Conservation (phyloP, 805 yeast species). For the Candida maesae region DNA sequence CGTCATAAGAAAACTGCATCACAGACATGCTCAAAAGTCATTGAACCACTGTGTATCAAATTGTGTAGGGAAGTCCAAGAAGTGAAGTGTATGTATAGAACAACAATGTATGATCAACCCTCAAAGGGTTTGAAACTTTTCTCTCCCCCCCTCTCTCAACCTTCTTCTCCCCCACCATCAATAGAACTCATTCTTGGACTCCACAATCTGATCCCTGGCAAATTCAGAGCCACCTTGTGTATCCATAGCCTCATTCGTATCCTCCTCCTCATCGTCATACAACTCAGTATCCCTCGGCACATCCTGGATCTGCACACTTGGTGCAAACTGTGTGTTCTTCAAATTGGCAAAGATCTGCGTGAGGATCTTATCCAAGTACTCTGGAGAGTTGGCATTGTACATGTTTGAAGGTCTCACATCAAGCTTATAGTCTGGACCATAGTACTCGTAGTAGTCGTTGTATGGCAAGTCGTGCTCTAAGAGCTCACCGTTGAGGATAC, state of each 20-base stretch:
- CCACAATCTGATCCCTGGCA: constrained; percentile 72
- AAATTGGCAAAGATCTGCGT: constrained; percentile 72
- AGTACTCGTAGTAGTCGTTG: constrained; percentile 94
- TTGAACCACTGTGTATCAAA: too few species aligned
- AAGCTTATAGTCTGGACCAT: constrained; percentile 93
- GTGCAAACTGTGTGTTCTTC: constrained; percentile 91
- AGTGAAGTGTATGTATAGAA: too few species aligned
- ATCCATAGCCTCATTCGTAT: constrained; percentile 71
- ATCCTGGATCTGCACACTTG: constrained; percentile 90
- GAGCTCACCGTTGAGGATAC: constrained; percentile 75
- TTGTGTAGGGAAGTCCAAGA: too few species aligned
- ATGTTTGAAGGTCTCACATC: constrained; percentile 95
- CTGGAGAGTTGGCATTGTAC: constrained; percentile 95
- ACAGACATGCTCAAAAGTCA: too few species aligned
- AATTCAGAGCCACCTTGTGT: constrained; percentile 88
- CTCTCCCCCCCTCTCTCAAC: too few species aligned
- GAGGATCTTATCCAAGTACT: constrained; percentile 80
- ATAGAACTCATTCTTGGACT: constrained; percentile 74
- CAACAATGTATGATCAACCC: too few species aligned
- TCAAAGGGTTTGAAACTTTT: too few species aligned
- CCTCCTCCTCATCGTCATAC: constrained; percentile 83
- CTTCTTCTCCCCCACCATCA: too few species aligned
- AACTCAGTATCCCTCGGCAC: constrained; percentile 91
- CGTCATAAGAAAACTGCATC: too few species aligned
- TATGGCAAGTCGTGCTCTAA: constrained; percentile 65